Evolutionary conservation across 371 early-diverging fungal genomes (phyloP).

Genomic region (Nematocida ironsii): DNA sequence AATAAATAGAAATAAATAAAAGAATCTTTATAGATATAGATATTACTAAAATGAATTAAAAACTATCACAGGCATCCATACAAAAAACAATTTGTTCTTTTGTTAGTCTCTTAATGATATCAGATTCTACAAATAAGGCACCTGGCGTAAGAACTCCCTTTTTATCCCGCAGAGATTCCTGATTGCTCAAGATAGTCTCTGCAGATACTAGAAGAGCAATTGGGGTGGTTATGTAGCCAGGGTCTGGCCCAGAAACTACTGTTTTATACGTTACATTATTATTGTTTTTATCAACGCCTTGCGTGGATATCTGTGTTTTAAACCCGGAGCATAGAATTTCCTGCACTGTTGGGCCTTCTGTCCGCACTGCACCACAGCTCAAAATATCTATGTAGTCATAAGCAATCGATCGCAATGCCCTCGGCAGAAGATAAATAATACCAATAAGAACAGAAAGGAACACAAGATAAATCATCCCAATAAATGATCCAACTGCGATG

Average conservation of each 20-base stretch:
- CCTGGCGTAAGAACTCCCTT: constrained; percentile 69
- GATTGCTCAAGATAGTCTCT: constrained; percentile 56
- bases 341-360: constrained; percentile 52
- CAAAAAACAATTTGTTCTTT: constrained; percentile 63
- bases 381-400: constrained; percentile 57
- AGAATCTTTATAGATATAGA: not conserved
- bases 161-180: constrained; percentile 43
- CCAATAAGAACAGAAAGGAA: constrained; percentile 21
- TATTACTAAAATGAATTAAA: not conserved
- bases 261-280: constrained; percentile 46
- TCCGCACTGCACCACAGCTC: constrained; percentile 61
- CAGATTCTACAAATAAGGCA: constrained; percentile 61
- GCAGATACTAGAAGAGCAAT: constrained; percentile 58
- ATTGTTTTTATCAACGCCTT: constrained; percentile 37
- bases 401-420: not conserved
- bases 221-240: constrained; percentile 68
- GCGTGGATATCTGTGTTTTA: constrained; percentile 56
- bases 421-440: constrained; percentile 30
- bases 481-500: constrained; percentile 8
- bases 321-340: constrained; percentile 62
- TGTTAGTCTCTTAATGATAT: constrained; percentile 60
- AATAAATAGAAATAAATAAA: not conserved
- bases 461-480: constrained; percentile 18
- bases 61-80: not conserved
- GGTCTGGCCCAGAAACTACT: constrained; percentile 69